phyloP scores from a whole-genome alignment of 257 asterid genomes.

The Solanum tarijense region DNA sequence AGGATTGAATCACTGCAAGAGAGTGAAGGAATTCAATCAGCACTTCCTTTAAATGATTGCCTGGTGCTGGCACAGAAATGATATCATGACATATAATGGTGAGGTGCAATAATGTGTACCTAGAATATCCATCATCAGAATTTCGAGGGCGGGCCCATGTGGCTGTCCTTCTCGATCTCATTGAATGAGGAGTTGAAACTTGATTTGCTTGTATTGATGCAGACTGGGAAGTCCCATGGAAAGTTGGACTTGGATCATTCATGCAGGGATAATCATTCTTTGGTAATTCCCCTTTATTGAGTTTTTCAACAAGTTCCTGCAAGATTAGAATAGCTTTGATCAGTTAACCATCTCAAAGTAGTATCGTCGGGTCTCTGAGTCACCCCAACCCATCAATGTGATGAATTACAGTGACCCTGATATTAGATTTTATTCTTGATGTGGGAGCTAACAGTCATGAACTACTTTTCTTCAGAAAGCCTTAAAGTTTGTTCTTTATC shows the following conservation, averaged over 20 bases:
- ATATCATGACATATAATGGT: background rate
- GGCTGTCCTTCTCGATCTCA: constrained; percentile 88
- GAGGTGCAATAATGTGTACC: constrained; percentile 29
- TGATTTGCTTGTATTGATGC: constrained; percentile 46
- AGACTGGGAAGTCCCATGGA: constrained; percentile 51
- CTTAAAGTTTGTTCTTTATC: background rate
- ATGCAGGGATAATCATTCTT: constrained; percentile 84
- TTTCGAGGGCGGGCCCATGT: constrained; percentile 98
- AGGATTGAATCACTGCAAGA: constrained; percentile 75
- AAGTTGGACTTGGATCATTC: constrained; percentile 93
- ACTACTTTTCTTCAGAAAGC: background rate
- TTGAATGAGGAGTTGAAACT: constrained; percentile 71
- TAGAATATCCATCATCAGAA: constrained; percentile 97
- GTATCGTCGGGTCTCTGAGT: background rate
- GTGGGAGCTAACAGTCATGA: background rate
- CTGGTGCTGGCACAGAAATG: background rate
- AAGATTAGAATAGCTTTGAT: constrained; percentile 7
- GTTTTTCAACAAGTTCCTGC: constrained; percentile 85
- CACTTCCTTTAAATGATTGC: background rate
- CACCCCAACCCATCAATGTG: background rate
- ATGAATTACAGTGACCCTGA: background rate
- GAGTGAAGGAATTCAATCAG: constrained; percentile 1
- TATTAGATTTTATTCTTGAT: background rate
- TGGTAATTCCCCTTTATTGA: constrained; percentile 78
- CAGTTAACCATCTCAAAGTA: background rate